Base-by-base conservation (phyloP, 106 monocot genomes). In the Triglochin maritima region DNA sequence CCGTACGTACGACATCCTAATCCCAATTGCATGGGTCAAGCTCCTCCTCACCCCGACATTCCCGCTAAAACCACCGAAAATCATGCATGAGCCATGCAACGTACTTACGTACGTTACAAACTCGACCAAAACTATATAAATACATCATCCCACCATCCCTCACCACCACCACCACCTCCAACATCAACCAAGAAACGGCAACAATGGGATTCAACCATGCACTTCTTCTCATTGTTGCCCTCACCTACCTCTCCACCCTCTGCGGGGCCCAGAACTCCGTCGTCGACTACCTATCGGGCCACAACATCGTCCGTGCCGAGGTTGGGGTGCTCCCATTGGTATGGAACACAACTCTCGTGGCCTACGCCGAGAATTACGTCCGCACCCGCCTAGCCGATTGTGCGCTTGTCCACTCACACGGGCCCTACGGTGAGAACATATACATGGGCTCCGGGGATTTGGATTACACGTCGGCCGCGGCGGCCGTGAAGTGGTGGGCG, bases 381-480 rank as follows among this genome's bases (percentile, higher is more conserved):
- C 56, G 17, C 7, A 6, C 45, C 47, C 55, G 64, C 17, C 15
- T 65, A 5, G 60, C 12, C 2, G 64, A 65, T 17, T 73, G 73
- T 56, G 17, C 9, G 15, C 63, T 66, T 3, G 53, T 65, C 41
- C 64, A 73, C 65, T 73, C 73, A 12, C 4, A 47, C 5, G 73
- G 65, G 5, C 73, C 73, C 52, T 59, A 67, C 60, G 74, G 74
- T 1, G 73, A 73, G 67, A 74, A 74, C 50, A 65, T 74, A 13
- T 74, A 67, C 60, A 9, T 5, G 4, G 67, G 67, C 7, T 11
- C 4, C 4, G 74, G 74, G 10, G 10, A 59, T 3, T 29, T 9
- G 2, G 74, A 49, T 14, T 58, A 9, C 50, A 10, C 56, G 13
- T 6, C 59, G 10, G 74, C 48, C n/a, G 12, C 7, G 2, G 74